phyloP scores from a whole-genome alignment of 1,284 basidiomycete species.

The Melampsora larici-populina region DNA sequence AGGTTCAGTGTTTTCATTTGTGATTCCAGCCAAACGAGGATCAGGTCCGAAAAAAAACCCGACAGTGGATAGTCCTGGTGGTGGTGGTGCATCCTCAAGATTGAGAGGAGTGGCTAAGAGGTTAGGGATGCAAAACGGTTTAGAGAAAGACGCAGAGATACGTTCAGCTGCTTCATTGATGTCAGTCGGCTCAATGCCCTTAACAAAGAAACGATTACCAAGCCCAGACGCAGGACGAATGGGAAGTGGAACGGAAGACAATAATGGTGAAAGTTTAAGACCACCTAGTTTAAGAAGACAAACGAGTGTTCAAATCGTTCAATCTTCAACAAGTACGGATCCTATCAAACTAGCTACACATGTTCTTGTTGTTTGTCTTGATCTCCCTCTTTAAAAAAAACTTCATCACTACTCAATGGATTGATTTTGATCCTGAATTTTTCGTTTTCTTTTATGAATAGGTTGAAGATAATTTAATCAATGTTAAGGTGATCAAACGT shows the following conservation, averaged over 20 bases:
- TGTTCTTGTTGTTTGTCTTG: too few species aligned
- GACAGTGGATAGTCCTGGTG: neutral
- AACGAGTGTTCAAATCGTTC: too few species aligned
- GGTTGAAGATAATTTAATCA: constrained; percentile 42
- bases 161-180: constrained; percentile 25
- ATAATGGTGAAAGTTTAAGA: too few species aligned
- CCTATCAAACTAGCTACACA: too few species aligned
- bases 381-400: too few species aligned
- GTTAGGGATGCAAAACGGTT: neutral
- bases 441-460: neutral
- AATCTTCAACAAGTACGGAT: too few species aligned
- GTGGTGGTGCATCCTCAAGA: constrained; percentile 15
- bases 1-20: constrained; percentile 41
- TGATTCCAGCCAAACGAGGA: constrained; percentile 31
- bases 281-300: too few species aligned
- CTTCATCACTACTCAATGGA: too few species aligned
- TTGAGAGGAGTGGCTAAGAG: neutral
- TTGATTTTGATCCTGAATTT: neutral
- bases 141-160: constrained; percentile 32
- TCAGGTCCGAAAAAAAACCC: neutral
- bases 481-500: constrained; percentile 37
- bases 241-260: too few species aligned
- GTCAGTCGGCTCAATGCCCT: constrained; percentile 18
- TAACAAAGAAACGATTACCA: too few species aligned
- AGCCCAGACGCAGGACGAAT: too few species aligned